Evolutionary conservation across 1,139 yeast genomes (phyloP).

Genomic region (Candida labiduridarum): DNA sequence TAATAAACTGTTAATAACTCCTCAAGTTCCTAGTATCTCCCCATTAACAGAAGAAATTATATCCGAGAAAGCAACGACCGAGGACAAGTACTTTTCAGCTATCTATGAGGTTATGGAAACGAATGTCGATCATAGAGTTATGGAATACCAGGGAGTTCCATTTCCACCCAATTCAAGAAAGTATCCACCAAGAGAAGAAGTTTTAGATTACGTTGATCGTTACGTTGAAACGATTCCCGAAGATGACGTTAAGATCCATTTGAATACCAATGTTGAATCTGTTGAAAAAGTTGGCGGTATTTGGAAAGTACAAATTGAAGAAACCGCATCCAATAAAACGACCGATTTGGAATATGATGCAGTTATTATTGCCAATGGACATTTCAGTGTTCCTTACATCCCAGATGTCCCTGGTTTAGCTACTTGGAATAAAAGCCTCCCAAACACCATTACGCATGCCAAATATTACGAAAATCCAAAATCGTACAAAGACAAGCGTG

Average conservation of each 20-base stretch:
- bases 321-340: constrained; percentile 11
- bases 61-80: constrained; percentile 5
- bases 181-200: constrained; percentile 43
- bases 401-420: constrained; percentile 46
- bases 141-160: constrained; percentile 42
- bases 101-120: constrained; percentile 53
- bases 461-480: constrained; percentile 40
- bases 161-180: constrained; percentile 32
- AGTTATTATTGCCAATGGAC: constrained; percentile 52
- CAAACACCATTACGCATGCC: constrained; percentile 43
- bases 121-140: constrained; percentile 41
- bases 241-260: constrained; percentile 22
- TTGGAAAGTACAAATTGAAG: constrained; percentile 21
- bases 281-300: constrained; percentile 17
- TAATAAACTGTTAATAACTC: constrained; percentile 24
- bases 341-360: constrained; percentile 39
- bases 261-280: constrained; percentile 26
- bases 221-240: constrained; percentile 37
- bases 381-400: constrained; percentile 46
- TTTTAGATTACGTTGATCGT: constrained; percentile 35
- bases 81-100: constrained; percentile 36
- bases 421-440: constrained; percentile 36
- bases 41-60: constrained; percentile 20
- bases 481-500: constrained; percentile 36
- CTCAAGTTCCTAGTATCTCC: constrained; percentile 27